Percentiles rank a stretch among this genome's conserved stretches.
These are phyloP conservation scores for Vitis rupestris DNA, from an alignment of 164 flowering plant genomes.

Conservation along the genomic window DNA sequence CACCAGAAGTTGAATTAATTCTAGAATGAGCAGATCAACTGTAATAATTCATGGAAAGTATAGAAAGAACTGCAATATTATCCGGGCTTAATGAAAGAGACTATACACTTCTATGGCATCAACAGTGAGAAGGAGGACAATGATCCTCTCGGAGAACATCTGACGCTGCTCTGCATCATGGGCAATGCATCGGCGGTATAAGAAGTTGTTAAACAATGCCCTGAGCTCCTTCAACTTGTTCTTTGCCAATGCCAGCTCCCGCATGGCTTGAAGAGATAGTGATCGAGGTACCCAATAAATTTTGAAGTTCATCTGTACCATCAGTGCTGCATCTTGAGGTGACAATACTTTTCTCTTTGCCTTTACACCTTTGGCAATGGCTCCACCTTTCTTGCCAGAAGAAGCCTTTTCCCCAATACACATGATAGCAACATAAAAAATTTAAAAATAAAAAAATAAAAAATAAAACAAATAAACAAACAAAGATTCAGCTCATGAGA, in stretches of 20 bases:
- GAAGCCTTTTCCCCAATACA: background rate
- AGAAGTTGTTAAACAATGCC: conserved; percentile 4
- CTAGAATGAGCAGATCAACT: too few species aligned
- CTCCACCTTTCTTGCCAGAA: background rate
- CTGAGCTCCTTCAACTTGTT: conserved; percentile 7
- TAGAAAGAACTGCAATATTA: background rate
- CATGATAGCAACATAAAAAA: background rate
- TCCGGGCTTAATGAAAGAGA: background rate
- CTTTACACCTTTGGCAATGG: background rate
- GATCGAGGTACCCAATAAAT: background rate
- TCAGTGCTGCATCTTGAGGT: conserved; percentile 4
- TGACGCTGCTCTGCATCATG: background rate
- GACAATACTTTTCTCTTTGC: background rate
- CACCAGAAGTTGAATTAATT: background rate
- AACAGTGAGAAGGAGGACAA: conserved; percentile 1
- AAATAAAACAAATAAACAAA: too few species aligned
- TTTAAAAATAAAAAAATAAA: background rate
- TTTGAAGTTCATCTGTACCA: background rate
- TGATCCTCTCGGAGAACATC: conserved; percentile 4
- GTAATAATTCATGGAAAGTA: background rate
- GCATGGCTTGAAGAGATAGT: background rate
- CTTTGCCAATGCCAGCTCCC: background rate
- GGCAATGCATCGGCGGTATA: background rate
- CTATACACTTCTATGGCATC: conserved; percentile 2
- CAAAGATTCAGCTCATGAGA: too few species aligned